Evolutionary conservation across 2,329 filamentous ascomycete genomes (phyloP), one percentile per base, ranked within the genome.

Genomic region (Gnomoniopsis sp.): DNA sequence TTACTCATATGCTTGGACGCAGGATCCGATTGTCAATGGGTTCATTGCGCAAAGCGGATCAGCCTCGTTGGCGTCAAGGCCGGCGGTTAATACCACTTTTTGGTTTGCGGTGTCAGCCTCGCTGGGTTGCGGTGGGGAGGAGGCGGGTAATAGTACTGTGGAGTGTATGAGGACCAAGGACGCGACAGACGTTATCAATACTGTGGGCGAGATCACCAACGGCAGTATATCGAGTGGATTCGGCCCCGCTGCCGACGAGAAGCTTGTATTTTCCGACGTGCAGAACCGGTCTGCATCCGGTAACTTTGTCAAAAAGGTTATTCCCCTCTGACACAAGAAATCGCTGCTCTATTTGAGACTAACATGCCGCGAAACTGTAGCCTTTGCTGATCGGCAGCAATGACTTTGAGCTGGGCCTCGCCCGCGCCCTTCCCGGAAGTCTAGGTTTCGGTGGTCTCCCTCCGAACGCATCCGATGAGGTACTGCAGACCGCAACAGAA

Each of bases 101-200:
- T 58, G 56, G 56, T 58, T 53, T 22, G 7, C 19, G 2, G 56
- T 58, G 10, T 46, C 48, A 15, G 43, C 49, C 3, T 36, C 56
- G 19, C 34, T 52, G 12, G 56, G 56, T 21, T 58, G 56, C 17
- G 56, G 56, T 3, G 56, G 56, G 23, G 34, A 36, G 7, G 49
- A 51, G 56, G 49, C 56, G n/a, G 56, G 49, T 22, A 3, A n/a
- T 6, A 14, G 41, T 22, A 48, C 38, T 2, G 26, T 54, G 10
- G 49, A 43, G 19, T 58, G 56, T 22, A 58, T 54, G 56, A 26
- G 56, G 38, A 55, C 21, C 21, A 50, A 55, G 53, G 49, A 47
- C 17, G 49, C 53, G 23, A 34, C 26, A 12, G 46, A 55, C 19
- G 43, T 55, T 34, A 47, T 49, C 17, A 47, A 43, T 17, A 43